Evolutionary conservation across 2,329 filamentous ascomycete species (phyloP).

Genomic region (Leptographium galeiforme): DNA sequence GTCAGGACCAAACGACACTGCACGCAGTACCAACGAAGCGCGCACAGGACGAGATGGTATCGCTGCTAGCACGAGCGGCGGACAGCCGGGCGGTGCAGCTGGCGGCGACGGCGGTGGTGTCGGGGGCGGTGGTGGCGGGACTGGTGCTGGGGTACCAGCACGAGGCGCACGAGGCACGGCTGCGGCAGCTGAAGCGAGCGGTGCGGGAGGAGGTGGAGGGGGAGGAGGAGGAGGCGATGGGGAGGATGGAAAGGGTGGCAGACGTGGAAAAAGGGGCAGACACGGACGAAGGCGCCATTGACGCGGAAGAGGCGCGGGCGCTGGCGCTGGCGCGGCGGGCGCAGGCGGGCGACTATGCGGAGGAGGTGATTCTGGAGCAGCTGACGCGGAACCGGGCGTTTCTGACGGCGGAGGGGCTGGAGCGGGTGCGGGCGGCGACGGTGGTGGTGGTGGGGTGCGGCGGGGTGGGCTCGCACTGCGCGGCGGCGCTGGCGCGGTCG

Average conservation of each 20-base stretch:
- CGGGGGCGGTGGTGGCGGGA: conserved; percentile 46
- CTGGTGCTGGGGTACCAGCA: conserved; percentile 49
- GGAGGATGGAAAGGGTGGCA: background rate
- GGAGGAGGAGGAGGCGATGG: too few relatives aligned
- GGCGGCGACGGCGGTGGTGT: conserved; percentile 55
- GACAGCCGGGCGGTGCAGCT: conserved; percentile 45
- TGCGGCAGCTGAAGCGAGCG: conserved; percentile 45
- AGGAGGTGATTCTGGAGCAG: conserved; percentile 85
- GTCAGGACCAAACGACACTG: background rate
- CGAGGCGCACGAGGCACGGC: conserved; percentile 38
- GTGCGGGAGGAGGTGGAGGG: conserved; percentile 11
- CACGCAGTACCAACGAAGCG: background rate
- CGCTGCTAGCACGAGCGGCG: conserved; percentile 29
- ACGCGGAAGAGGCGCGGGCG: conserved; percentile 49
- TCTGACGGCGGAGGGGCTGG: conserved; percentile 67
- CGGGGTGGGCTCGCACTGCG: conserved; percentile 87
- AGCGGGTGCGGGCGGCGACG: conserved; percentile 66
- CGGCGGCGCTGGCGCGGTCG: conserved; percentile 73
- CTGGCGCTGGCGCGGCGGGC: conserved; percentile 44
- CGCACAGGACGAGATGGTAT: conserved; percentile 17
- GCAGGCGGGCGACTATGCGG: conserved; percentile 50
- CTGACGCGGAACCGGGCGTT: conserved; percentile 88
- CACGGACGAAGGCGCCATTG: conserved; percentile 23
- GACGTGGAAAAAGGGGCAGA: conserved; percentile 6
- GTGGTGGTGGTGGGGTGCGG: conserved; percentile 86